Base-by-base conservation (phyloP, 306 rosid species). In the barrel medic (Medicago truncatula) region DNA sequence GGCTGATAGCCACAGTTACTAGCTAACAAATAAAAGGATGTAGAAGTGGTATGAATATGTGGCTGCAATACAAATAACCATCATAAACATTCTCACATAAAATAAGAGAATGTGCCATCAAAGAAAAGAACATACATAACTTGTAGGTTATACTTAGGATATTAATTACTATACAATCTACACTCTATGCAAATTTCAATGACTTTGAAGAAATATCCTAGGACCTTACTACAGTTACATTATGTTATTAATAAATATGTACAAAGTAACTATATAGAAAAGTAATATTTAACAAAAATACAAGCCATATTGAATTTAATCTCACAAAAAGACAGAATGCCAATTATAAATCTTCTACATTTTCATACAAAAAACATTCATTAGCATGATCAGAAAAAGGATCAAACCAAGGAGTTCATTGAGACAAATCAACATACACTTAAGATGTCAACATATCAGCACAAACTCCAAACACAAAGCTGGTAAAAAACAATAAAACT, bases 371-470 rank as follows among this genome's bases (percentile, higher is more conserved):
- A 36, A 67, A 60, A 57, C 68, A 66, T 20, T 73, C 73, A 75
- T 70, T 39, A 81, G 18, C 67, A 4, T 53, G 36, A 57, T 63
- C 61, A 18, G 28, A 59, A 17, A 39, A 31, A 21, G 72, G 2
- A 70, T 72, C 31, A 71, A 54, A 44, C 43, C 6, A 68, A 46
- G 60, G 52, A 73, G 76, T 74, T 90, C 88, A 84, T 17, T 89
- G 82, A 86, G 88, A 79, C 97, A 89, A 84, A 86, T 79, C 82
- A 88, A 78, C 93, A 91, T 83, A 93, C 93, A 91, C 85, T 68
- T 84, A 59, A 85, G 76, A 80, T 72, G 85, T 74, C 13, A 56
- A 66, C 62, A 63, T 74, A 79, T 49, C 81, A 77, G 21, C 67
- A 49, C 69, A 64, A 75, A 78, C 72, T 56, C 66, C 44, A 41